Conservation (phyloP, 2,329 filamentous ascomycete species). For the Neonectria faginata region DNA sequence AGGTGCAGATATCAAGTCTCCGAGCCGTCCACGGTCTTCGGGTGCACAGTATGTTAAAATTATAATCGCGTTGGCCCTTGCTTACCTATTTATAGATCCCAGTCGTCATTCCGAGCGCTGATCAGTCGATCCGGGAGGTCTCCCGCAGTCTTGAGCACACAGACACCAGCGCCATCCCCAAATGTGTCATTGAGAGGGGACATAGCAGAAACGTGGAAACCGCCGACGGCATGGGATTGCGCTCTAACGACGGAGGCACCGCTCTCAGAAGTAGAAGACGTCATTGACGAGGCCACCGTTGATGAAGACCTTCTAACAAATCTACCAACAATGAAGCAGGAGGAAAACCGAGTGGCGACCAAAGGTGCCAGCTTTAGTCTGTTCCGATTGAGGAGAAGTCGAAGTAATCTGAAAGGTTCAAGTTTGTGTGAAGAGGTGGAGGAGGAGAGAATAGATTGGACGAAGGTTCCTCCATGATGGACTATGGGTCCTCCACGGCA, state of each 20-base stretch:
- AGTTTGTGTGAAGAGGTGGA: not conserved
- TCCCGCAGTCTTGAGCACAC: not conserved
- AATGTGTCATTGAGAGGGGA: slow-evolving; percentile 22
- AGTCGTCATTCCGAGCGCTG: slow-evolving; percentile 18
- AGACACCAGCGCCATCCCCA: slow-evolving; percentile 27
- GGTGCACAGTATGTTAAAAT: slow-evolving; percentile 15
- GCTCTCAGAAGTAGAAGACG: slow-evolving; percentile 7
- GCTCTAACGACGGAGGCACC: slow-evolving; percentile 26
- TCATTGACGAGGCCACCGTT: not conserved
- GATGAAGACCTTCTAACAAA: not conserved
- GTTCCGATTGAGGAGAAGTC: not conserved
- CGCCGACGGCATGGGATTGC: slow-evolving; percentile 30
- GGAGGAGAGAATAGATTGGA: not conserved
- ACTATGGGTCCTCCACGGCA: not conserved
- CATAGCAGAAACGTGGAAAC: slow-evolving; percentile 27
- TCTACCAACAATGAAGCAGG: not conserved
- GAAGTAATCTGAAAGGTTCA: not conserved
- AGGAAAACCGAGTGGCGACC: not conserved
- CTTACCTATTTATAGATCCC: slow-evolving; percentile 20
- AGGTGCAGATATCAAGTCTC: slow-evolving; percentile 16
- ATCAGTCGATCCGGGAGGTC: slow-evolving; percentile 23
- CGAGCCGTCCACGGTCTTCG: slow-evolving; percentile 10
- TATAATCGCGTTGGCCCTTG: fast-evolving
- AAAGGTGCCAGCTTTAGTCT: not conserved
- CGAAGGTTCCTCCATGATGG: not conserved